Evolutionary conservation across 352 stramenopile genomes (phyloP).

Genomic region (Peronospora belbahrii): DNA sequence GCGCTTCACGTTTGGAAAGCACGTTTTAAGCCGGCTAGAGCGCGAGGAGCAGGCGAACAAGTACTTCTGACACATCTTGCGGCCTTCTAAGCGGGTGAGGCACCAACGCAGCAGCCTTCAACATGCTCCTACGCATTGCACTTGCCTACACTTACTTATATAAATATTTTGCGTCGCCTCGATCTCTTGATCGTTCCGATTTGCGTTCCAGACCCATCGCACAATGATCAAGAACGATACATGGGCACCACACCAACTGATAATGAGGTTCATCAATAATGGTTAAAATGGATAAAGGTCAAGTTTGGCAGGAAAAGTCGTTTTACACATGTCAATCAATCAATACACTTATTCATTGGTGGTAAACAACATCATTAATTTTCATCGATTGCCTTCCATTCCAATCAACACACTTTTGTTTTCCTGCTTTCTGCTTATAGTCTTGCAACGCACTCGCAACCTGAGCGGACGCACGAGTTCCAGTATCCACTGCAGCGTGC

Average conservation of each 20-base stretch:
- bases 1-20: constrained; percentile 89
- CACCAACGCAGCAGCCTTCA: constrained; percentile 16
- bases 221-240: constrained; percentile 25
- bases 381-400: no score
- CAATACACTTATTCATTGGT: no score
- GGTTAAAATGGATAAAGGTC: not conserved
- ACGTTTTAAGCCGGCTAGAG: constrained; percentile 75
- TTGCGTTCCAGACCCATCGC: constrained; percentile 24
- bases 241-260: constrained; percentile 19
- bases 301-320: no score
- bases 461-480: constrained; percentile 51
- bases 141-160: constrained; percentile 29
- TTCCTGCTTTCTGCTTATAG: not conserved
- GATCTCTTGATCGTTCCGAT: constrained; percentile 12
- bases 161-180: constrained; percentile 35
- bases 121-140: constrained; percentile 23
- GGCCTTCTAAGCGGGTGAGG: constrained; percentile 12
- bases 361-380: no score
- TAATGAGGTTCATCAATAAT: not conserved
- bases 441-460: constrained; percentile 37
- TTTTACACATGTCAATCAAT: no score
- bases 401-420: no score
- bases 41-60: constrained; percentile 24
- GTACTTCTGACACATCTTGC: constrained; percentile 27
- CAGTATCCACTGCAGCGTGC: constrained; percentile 75